phyloP scores from a whole-genome alignment of 441 rosid species.

The Syzygium syzygioides region DNA sequence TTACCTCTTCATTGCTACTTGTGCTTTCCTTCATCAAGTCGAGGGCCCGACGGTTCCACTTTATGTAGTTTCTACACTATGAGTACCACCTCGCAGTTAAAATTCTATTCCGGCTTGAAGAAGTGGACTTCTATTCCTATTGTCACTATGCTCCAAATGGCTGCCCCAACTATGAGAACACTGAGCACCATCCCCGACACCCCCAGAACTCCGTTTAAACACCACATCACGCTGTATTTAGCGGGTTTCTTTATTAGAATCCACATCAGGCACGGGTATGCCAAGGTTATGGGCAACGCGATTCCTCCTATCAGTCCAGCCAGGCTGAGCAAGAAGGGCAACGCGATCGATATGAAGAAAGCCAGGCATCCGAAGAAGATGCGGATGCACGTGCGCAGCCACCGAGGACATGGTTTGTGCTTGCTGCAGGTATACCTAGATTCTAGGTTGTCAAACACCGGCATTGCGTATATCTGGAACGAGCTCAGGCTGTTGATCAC shows the following conservation, averaged over 20 bases:
- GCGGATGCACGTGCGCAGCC: slow-evolving; percentile 38
- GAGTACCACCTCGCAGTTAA: not conserved
- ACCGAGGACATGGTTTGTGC: slow-evolving; percentile 39
- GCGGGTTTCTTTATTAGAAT: slow-evolving; percentile 33
- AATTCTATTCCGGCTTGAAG: slow-evolving; percentile 30
- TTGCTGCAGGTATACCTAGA: slow-evolving; percentile 32
- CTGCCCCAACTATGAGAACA: slow-evolving; percentile 24
- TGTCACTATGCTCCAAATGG: slow-evolving; percentile 41
- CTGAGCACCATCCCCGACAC: slow-evolving; percentile 30
- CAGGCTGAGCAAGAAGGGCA: slow-evolving; percentile 50
- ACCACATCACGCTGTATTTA: slow-evolving; percentile 24
- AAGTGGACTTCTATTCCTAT: slow-evolving; percentile 37
- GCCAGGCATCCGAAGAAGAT: slow-evolving; percentile 40
- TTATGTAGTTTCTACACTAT: not conserved
- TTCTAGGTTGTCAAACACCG: slow-evolving; percentile 51
- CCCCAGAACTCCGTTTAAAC: slow-evolving; percentile 30
- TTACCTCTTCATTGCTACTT: not conserved
- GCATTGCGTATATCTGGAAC: slow-evolving; percentile 61
- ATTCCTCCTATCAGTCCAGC: slow-evolving; percentile 52
- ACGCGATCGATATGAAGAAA: slow-evolving; percentile 37
- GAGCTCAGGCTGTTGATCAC: slow-evolving; percentile 48
- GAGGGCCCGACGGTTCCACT: not conserved
- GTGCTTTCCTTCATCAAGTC: not conserved
- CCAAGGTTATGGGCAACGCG: slow-evolving; percentile 44
- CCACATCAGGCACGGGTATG: slow-evolving; percentile 60